Conservation (phyloP, 73 alveolate genomes). For the Paramecium sexaurelia region DNA sequence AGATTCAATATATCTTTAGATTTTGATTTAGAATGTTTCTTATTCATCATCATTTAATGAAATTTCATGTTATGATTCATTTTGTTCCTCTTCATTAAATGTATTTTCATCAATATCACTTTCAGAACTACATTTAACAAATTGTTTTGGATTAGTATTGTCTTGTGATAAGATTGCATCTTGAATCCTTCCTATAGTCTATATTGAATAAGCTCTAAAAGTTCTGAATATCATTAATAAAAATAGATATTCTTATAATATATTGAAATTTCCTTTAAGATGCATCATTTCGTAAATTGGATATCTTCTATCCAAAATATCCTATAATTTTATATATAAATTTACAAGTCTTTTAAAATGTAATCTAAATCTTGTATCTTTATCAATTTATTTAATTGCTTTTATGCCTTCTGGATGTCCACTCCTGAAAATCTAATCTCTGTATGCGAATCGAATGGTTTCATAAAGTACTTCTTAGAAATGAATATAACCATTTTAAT, state of each 20-base stretch:
- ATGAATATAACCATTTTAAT: neutral
- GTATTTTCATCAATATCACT: neutral
- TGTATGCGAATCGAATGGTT: neutral
- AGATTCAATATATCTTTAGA: neutral
- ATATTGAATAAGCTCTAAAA: neutral
- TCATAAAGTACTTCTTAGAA: slow-evolving; percentile 23
- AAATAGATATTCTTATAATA: slow-evolving; percentile 30
- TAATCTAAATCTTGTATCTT: slow-evolving; percentile 37
- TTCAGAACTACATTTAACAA: neutral
- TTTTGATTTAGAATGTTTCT: neutral
- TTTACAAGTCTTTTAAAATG: slow-evolving; percentile 37
- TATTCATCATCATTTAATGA: neutral
- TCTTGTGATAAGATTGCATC: neutral
- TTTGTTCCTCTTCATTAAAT: neutral
- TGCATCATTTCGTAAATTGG: neutral
- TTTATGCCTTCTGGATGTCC: slow-evolving; percentile 22
- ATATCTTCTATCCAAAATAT: slow-evolving; percentile 1
- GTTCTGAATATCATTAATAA: slow-evolving; percentile 8
- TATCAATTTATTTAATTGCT: neutral
- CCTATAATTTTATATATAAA: neutral
- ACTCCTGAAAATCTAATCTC: neutral
- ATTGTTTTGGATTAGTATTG: neutral
- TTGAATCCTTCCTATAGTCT: neutral
- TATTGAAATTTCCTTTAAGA: slow-evolving; percentile 6
- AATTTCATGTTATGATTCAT: neutral